Evolutionary conservation across 148 eudicot species (phyloP).

Genomic region (Mesembryanthemum crystallinum): DNA sequence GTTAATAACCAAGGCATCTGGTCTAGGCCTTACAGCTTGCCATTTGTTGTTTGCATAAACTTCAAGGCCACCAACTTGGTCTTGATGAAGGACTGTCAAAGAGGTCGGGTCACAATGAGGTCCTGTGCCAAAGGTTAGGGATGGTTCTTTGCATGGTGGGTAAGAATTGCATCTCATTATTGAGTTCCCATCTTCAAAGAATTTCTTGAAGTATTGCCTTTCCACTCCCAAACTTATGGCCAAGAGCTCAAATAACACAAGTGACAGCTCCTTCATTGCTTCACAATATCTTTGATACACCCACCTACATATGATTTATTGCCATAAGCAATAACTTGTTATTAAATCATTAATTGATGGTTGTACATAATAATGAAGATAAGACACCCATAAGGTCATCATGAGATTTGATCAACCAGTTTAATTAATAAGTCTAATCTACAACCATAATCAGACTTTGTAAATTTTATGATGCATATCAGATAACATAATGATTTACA

Average conservation of each 20-base stretch:
- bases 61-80: constrained; percentile 47
- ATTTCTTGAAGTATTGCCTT: constrained; percentile 24
- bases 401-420: no score
- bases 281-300: constrained; percentile 44
- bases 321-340: background rate
- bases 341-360: no score
- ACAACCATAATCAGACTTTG: no score
- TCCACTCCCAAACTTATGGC: constrained; percentile 43
- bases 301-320: constrained; percentile 17
- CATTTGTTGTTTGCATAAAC: constrained; percentile 40
- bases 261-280: constrained; percentile 40
- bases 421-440: no score
- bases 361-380: background rate
- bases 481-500: no score
- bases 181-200: constrained; percentile 40
- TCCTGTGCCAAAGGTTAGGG: constrained; percentile 41
- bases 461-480: no score
- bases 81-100: constrained; percentile 49
- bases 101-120: constrained; percentile 55
- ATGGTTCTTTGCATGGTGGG: constrained; percentile 41
- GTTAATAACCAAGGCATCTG: constrained; percentile 42
- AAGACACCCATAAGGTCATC: no score
- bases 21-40: constrained; percentile 35
- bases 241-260: constrained; percentile 40
- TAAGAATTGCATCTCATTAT: constrained; percentile 43